These are phyloP conservation scores for Russula compacta DNA, from an alignment of 768 basidiomycete genomes.

Conservation along the genomic window DNA sequence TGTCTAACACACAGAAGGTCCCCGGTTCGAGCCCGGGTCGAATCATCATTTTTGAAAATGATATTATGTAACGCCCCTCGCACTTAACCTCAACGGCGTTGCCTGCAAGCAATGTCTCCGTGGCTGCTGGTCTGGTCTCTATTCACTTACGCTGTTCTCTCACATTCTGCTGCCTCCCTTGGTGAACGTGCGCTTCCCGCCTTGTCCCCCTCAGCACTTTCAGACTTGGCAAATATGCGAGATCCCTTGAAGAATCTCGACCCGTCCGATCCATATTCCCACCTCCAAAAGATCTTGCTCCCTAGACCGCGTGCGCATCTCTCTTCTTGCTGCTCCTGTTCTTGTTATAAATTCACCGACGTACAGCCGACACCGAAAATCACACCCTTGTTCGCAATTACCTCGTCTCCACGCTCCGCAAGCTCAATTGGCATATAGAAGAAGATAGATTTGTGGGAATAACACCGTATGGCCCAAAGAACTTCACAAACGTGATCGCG, in stretches of 20 bases:
- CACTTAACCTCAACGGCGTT: not conserved
- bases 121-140: not conserved
- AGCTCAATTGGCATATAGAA: constrained; percentile 81
- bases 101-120: not conserved
- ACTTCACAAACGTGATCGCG: constrained; percentile 87
- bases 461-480: constrained; percentile 75
- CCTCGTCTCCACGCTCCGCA: constrained; percentile 60
- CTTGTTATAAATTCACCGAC: not conserved
- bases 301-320: constrained; percentile 62
- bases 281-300: constrained; percentile 77
- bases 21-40: constrained; percentile 22
- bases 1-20: constrained; percentile 47
- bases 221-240: constrained; percentile 40
- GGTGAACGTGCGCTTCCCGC: constrained; percentile 31
- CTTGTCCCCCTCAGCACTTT: constrained; percentile 45
- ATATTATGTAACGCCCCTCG: not conserved
- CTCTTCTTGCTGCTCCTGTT: constrained; percentile 1
- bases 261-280: constrained; percentile 52
- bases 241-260: constrained; percentile 67
- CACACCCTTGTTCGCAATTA: constrained; percentile 79
- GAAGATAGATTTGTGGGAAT: constrained; percentile 67
- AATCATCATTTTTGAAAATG: not conserved
- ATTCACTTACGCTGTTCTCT: constrained; percentile 11
- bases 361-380: constrained; percentile 58
- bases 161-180: constrained; percentile 27